These are phyloP conservation scores for Candida nitratophila DNA, from an alignment of 805 yeast species.

Conservation along the genomic window DNA sequence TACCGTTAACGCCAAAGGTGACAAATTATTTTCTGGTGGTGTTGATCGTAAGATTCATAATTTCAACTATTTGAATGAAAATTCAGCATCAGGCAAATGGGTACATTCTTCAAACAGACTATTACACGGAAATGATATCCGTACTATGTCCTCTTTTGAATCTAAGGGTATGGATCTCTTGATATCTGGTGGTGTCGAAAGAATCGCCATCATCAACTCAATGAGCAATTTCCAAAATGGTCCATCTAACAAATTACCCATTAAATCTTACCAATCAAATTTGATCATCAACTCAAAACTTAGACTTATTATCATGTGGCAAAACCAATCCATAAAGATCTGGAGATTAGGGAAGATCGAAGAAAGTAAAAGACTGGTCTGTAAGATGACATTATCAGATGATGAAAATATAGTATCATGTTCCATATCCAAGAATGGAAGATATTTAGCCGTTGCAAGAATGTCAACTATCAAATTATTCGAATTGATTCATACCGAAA, in stretches of 20 bases:
- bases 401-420: constrained; percentile 76
- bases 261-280: constrained; percentile 22
- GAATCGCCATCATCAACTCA: constrained; percentile 60
- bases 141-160: constrained; percentile 67
- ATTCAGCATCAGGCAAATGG: constrained; percentile 48
- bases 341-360: constrained; percentile 47
- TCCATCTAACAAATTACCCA: constrained; percentile 61
- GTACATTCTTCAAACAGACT: constrained; percentile 67
- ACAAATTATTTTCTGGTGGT: constrained; percentile 77
- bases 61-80: constrained; percentile 41
- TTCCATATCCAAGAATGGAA: constrained; percentile 57
- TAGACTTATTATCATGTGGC: constrained; percentile 67
- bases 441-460: constrained; percentile 66
- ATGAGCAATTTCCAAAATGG: constrained; percentile 64
- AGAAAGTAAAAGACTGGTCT: constrained; percentile 47
- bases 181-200: constrained; percentile 80
- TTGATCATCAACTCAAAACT: constrained; percentile 34
- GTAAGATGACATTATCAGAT: constrained; percentile 59
- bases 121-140: constrained; percentile 80
- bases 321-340: constrained; percentile 70
- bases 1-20: constrained; percentile 51
- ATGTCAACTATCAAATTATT: constrained; percentile 63
- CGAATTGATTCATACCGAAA: constrained; percentile 36
- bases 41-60: constrained; percentile 87
- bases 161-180: constrained; percentile 60